phyloP scores from a whole-genome alignment of 257 asterid species.

The Solanum medicagineum region DNA sequence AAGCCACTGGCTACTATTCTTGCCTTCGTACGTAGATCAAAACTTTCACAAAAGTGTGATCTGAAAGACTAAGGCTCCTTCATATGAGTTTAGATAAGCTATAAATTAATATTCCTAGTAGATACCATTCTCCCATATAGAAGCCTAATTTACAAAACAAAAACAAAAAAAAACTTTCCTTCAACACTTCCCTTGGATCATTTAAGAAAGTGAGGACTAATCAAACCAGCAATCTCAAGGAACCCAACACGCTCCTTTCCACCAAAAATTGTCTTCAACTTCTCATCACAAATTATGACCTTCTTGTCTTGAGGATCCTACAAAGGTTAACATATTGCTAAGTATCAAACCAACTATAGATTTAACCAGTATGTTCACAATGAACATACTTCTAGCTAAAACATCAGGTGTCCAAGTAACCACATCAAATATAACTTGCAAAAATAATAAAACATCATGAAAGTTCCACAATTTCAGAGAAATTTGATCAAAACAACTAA shows the following conservation, averaged over 20 bases:
- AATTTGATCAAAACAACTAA: not conserved
- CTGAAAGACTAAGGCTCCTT: not conserved
- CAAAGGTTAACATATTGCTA: not conserved
- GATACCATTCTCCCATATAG: not conserved
- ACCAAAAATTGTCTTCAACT: constrained; percentile 63
- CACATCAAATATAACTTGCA: not conserved
- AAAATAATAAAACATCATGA: not conserved
- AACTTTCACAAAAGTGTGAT: not conserved
- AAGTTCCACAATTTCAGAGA: not conserved
- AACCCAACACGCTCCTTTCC: constrained; percentile 79
- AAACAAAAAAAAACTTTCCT: constrained; percentile 8
- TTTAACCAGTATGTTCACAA: not conserved
- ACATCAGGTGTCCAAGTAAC: not conserved
- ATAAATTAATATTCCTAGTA: not conserved
- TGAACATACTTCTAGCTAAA: not conserved
- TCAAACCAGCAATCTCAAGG: constrained; percentile 86
- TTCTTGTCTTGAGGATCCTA: constrained; percentile 87
- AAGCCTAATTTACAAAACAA: constrained; percentile 28
- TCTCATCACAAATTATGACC: constrained; percentile 76
- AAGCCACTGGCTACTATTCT: not conserved
- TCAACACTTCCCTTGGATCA: not conserved
- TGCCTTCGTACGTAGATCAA: not conserved
- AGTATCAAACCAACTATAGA: not conserved
- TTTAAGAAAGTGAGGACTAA: constrained; percentile 71
- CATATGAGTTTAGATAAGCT: not conserved